Evolutionary conservation across 192 early-diverging fungal genomes (phyloP), one percentile per base, ranked within the genome.

Genomic region (Linnemannia hyalina): DNA sequence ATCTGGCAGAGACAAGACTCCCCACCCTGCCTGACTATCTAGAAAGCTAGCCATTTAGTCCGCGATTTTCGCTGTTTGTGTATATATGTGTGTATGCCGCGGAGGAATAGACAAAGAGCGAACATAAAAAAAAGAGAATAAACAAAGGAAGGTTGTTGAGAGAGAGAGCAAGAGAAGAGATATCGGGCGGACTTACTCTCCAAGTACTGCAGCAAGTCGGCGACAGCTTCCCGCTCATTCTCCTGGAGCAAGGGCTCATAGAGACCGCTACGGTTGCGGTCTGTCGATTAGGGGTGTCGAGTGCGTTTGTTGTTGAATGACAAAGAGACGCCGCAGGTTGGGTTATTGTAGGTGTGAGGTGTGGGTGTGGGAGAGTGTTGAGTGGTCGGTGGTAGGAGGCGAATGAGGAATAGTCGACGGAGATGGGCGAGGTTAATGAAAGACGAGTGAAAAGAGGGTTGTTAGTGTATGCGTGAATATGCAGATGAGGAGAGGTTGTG

Each of bases 211-310:
- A 94, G 80, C 63, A 94, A 72, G 73, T 94, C 93, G 8, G 92
- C 92, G 68, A 94, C 92, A 44, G 94, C 94, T 74, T 93, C 93
- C n/a, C 92, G 90, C 75, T 94, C 94, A 79, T 92, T 92, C 70
- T 94, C 94, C 81, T 93, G 93, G 41, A 94, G 88, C 46, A 94
- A 76, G 23, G 94, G 91, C 73, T 94, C 94, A 85, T 94, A 94
- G 26, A 92, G 83, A 76, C 89, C 91, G 46, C 77, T 84, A 69
- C 89, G 80, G 81, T 75, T 89, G 23, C 88, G 85, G 80, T 91
- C 90, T 91, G 42, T 74, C 44, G 22, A 42, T 68, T 44, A 41
- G 15, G 73, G 16, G 26, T 26, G 60, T 38, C 35, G n/a, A 63
- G 29, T 13, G 18, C n/a, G 16, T 70, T 22, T 23, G 52, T 57